phyloP scores from a whole-genome alignment of 345 rosid species.

The Salix udensis region DNA sequence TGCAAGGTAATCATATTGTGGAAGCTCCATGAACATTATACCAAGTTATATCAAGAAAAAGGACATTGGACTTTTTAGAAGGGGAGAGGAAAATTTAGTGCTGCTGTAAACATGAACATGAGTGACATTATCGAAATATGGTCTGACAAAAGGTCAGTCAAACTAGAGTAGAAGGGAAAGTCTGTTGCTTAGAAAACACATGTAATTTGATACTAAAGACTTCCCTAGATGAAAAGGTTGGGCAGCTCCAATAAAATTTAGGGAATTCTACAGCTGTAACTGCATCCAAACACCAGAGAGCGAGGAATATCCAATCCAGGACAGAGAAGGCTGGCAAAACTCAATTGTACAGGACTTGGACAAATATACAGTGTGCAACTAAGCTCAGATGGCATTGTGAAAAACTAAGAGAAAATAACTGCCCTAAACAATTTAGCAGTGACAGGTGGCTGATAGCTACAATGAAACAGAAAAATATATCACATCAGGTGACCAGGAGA shows the following conservation, averaged over 20 bases:
- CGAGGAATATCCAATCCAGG: not conserved
- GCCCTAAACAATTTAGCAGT: not conserved
- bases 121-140: not conserved
- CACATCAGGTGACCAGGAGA: not conserved
- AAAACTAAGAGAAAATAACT: not conserved
- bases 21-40: too few relatives aligned
- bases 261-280: not conserved
- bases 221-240: constrained; percentile 1
- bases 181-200: not conserved
- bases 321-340: not conserved
- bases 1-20: too few relatives aligned
- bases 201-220: not conserved
- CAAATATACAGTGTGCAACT: not conserved
- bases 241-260: not conserved
- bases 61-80: not conserved
- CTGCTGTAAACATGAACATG: not conserved
- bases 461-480: not conserved
- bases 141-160: not conserved
- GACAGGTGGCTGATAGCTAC: not conserved
- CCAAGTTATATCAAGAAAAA: too few relatives aligned
- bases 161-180: not conserved
- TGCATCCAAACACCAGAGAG: not conserved
- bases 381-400: not conserved
- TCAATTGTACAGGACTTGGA: not conserved
- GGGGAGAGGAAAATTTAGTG: not conserved